A percentile compares a stretch with the other conserved stretches of the same genome.
These are phyloP conservation scores for Stephanodiscus minutulus DNA, from an alignment of 108 stramenopile genomes.

Conservation along the genomic window DNA sequence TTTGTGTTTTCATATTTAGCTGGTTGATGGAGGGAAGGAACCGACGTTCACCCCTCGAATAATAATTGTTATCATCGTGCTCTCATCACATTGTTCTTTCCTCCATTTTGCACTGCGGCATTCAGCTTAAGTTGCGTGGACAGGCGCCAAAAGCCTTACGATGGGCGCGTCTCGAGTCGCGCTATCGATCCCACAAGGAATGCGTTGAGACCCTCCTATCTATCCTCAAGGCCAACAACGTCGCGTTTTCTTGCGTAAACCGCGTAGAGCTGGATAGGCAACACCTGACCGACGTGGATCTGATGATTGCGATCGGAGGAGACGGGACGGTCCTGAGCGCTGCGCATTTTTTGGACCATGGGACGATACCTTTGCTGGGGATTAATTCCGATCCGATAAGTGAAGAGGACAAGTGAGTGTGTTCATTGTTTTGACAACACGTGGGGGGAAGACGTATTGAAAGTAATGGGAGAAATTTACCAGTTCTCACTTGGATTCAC, in stretches of 20 bases:
- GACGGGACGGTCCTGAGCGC: slow-evolving; percentile 93
- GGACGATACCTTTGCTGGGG: slow-evolving; percentile 82
- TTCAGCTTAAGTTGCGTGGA: slow-evolving; percentile 90
- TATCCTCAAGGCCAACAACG: slow-evolving; percentile 69
- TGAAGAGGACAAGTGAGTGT: slow-evolving; percentile 54
- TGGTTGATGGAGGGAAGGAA: no score
- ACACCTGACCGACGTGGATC: slow-evolving; percentile 89
- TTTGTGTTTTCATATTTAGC: neutral
- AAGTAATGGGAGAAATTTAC: no score
- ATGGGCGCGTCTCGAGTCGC: slow-evolving; percentile 88
- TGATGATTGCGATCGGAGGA: slow-evolving; percentile 94
- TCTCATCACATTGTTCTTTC: neutral
- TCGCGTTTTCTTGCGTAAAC: slow-evolving; percentile 86
- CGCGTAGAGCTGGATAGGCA: slow-evolving; percentile 95
- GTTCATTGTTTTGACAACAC: neutral
- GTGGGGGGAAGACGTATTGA: no score
- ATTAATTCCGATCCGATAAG: slow-evolving; percentile 83
- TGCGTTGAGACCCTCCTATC: slow-evolving; percentile 80
- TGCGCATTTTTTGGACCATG: slow-evolving; percentile 89
- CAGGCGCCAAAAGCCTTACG: slow-evolving; percentile 95
- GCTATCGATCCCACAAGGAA: slow-evolving; percentile 89
- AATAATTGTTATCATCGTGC: neutral
- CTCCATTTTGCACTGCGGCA: neutral
- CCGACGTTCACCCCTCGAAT: no score
- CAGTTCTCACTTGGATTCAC: neutral